Conservation (phyloP, 805 yeast species). For the Ogataea pini region DNA sequence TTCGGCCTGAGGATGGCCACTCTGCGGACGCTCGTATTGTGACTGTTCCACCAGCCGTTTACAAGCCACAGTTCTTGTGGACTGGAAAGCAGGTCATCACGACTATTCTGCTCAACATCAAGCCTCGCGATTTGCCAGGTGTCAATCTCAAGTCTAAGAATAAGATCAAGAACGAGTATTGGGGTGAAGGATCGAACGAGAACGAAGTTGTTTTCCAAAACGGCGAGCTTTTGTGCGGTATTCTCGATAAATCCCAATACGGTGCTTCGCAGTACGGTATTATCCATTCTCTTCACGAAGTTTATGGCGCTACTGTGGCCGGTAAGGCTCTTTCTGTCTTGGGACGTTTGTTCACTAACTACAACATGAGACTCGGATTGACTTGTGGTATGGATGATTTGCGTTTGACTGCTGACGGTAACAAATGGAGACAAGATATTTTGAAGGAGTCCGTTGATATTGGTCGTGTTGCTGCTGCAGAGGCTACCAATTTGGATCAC, state of each 20-base stretch:
- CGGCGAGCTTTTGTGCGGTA: conserved; percentile 90
- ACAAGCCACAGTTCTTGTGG: conserved; percentile 90
- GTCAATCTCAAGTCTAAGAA: conserved; percentile 79
- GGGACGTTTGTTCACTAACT: conserved; percentile 93
- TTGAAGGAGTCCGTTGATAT: conserved; percentile 73
- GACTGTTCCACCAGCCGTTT: conserved; percentile 86
- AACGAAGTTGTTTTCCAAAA: conserved; percentile 81
- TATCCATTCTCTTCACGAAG: conserved; percentile 94
- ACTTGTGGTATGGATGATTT: conserved; percentile 99
- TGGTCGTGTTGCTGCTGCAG: conserved; percentile 92
- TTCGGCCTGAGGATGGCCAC: conserved; percentile 97
- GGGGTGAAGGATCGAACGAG: conserved; percentile 86
- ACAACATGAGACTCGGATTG: conserved; percentile 87
- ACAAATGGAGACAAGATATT: conserved; percentile 82
- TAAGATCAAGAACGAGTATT: conserved; percentile 90
- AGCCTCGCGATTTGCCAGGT: conserved; percentile 88
- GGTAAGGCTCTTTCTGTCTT: conserved; percentile 89
- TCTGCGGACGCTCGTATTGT: conserved; percentile 64
- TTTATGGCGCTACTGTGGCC: conserved; percentile 88
- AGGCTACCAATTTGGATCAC: conserved; percentile 80
- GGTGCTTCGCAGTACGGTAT: conserved; percentile 98
- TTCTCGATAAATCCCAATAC: conserved; percentile 95
- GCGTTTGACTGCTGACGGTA: conserved; percentile 88
- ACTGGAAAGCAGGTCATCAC: conserved; percentile 97
- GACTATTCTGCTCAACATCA: conserved; percentile 85